Evolutionary conservation across 2,329 filamentous ascomycete genomes (phyloP).

Genomic region (Lachnellula willkommii): DNA sequence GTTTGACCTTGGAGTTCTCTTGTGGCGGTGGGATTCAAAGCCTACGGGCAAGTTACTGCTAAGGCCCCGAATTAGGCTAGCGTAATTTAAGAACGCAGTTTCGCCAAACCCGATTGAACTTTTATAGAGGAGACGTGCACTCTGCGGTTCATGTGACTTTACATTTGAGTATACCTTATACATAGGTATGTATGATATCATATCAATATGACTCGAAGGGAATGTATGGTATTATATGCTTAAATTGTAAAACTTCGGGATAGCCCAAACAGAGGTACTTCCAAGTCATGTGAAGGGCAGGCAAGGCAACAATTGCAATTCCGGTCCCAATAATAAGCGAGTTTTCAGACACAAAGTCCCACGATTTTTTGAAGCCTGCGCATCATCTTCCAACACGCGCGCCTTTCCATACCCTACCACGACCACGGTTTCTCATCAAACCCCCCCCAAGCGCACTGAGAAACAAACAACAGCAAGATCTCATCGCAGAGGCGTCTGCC

Average conservation of each 20-base stretch:
- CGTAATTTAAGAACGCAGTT: background rate
- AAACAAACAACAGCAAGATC: background rate
- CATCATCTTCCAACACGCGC: background rate
- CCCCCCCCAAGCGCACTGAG: background rate
- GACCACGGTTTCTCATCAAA: background rate
- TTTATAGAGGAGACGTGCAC: background rate
- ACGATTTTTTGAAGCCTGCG: too few species aligned
- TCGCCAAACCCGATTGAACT: background rate
- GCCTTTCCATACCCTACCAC: background rate
- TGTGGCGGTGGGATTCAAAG: background rate
- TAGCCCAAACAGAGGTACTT: too few species aligned
- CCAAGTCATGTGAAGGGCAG: too few species aligned
- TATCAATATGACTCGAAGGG: too few species aligned
- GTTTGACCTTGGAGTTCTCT: background rate
- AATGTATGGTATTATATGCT: too few species aligned
- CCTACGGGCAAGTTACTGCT: background rate
- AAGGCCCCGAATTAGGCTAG: background rate
- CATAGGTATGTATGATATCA: too few species aligned
- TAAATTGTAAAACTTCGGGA: too few species aligned
- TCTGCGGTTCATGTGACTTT: background rate
- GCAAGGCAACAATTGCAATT: too few species aligned
- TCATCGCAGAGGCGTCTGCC: constrained; percentile 16
- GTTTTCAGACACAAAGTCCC: too few species aligned
- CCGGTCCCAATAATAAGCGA: too few species aligned
- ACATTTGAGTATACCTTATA: too few species aligned